Conservation (phyloP, 2,329 filamentous ascomycete genomes). For the Apiospora phragmitis region DNA sequence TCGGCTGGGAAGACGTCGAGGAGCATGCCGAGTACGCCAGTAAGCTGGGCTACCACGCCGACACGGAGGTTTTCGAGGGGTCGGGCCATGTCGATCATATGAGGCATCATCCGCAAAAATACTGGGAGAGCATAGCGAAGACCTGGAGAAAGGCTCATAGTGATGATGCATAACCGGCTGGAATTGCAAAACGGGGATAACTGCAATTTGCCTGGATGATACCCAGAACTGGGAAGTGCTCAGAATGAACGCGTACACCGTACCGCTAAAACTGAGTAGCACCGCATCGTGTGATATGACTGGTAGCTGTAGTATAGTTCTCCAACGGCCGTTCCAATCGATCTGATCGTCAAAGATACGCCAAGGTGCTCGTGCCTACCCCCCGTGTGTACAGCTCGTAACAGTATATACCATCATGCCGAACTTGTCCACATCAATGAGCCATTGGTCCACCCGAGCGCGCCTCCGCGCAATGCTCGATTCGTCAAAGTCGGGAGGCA, state of each 20-base stretch:
- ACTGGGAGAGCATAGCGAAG: slow-evolving; percentile 46
- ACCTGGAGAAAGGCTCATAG: background rate
- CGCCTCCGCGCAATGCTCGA: slow-evolving; percentile 31
- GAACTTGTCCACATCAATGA: slow-evolving; percentile 52
- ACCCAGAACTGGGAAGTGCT: too few species aligned
- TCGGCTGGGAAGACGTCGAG: slow-evolving; percentile 56
- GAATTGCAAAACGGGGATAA: background rate
- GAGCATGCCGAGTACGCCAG: slow-evolving; percentile 50
- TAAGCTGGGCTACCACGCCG: slow-evolving; percentile 48
- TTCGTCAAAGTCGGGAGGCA: slow-evolving; percentile 32
- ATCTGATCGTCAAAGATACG: background rate
- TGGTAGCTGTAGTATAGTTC: background rate
- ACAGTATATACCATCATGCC: slow-evolving; percentile 54
- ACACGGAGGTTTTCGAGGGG: slow-evolving; percentile 53
- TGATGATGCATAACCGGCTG: background rate
- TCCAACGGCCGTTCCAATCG: too few species aligned
- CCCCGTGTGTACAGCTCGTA: slow-evolving; percentile 45
- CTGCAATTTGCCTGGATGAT: background rate
- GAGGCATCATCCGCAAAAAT: slow-evolving; percentile 53
- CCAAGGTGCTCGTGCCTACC: slow-evolving; percentile 14
- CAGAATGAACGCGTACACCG: background rate
- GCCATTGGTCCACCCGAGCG: slow-evolving; percentile 47
- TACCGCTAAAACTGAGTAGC: background rate
- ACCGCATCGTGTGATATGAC: background rate
- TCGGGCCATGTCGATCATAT: slow-evolving; percentile 64